Base-by-base conservation (phyloP, 148 eudicot genomes). In the Amaranthus cruentus region DNA sequence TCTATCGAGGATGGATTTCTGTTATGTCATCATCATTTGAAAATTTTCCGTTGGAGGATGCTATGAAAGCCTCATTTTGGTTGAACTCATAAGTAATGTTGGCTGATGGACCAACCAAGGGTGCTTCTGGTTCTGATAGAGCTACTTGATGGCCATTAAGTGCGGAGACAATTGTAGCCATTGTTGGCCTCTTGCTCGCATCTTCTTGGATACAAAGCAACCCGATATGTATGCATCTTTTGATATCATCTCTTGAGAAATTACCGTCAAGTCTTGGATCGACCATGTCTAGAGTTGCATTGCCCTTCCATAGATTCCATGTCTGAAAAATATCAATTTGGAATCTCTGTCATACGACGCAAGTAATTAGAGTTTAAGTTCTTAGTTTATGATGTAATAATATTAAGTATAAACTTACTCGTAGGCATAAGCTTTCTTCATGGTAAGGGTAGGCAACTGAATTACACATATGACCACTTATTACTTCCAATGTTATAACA, bases 401-500 rank as follows among this genome's bases (percentile, higher is more conserved):
- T 10, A 53, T 4, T 8, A 7, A 12, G 9, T 71, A 42, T 7
- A 2, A 9, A 65, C 72, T 60, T 59, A 68, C 73, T 2, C 73
- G 73, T 46, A 28, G 15, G 9, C 8, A 11, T 50, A 68, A 46
- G 15, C 78, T 68, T 57, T 75, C 72, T 7, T 67, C 72, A 9
- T 49, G 56, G 49, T 47, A 38, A 8, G 54, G 56, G 9, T 43
- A 50, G 18, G 51, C 44, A 11, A 18, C 50, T 43, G 59, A 56
- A 44, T 13, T 71, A 57, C 73, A 71, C 44, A 7, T 76, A 21
- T 76, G 75, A 1, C 87, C 88, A 46, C 83, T 86, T 42, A 87
- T 38, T 3, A 89, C 77, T 73, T 87, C 90, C 7, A 89, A 47
- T 14, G 83, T 50, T 62, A 87, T 77, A 4, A 87, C 81, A 6